phyloP scores from a whole-genome alignment of 2,329 filamentous ascomycete genomes.

The Calonectria montana region DNA sequence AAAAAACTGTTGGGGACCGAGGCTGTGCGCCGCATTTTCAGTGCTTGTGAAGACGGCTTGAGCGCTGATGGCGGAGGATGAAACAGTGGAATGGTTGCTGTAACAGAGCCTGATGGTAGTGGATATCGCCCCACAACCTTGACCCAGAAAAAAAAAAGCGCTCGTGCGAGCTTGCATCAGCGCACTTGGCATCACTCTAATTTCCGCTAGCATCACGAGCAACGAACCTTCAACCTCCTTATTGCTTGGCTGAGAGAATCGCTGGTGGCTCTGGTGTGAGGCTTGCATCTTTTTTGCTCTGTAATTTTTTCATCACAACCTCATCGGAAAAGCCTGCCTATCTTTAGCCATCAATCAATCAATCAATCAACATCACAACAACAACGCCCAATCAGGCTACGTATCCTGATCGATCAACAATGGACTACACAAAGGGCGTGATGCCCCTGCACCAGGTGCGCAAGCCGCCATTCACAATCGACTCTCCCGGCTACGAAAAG shows the following conservation, averaged over 20 bases:
- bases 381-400: not conserved
- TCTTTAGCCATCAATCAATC: not conserved
- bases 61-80: not conserved
- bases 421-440: conserved; percentile 52
- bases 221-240: not conserved
- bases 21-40: not conserved
- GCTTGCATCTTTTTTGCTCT: not conserved
- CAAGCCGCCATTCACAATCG: conserved; percentile 79
- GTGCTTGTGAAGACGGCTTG: not conserved
- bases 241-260: not conserved
- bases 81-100: not conserved
- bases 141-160: not conserved
- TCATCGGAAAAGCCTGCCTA: not conserved
- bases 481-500: conserved; percentile 73
- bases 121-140: not conserved
- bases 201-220: not conserved
- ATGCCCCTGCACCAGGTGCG: conserved; percentile 69
- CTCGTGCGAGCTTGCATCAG: not conserved
- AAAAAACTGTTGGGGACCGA: not conserved
- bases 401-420: not conserved
- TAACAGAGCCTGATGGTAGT: not conserved
- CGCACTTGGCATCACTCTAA: not conserved
- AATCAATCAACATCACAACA: not conserved
- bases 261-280: not conserved
- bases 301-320: not conserved